A percentile compares a stretch with the other conserved stretches of the same genome.
These are phyloP conservation scores for Termitomyces heimii DNA, from an alignment of 768 basidiomycete species.

Conservation along the genomic window DNA sequence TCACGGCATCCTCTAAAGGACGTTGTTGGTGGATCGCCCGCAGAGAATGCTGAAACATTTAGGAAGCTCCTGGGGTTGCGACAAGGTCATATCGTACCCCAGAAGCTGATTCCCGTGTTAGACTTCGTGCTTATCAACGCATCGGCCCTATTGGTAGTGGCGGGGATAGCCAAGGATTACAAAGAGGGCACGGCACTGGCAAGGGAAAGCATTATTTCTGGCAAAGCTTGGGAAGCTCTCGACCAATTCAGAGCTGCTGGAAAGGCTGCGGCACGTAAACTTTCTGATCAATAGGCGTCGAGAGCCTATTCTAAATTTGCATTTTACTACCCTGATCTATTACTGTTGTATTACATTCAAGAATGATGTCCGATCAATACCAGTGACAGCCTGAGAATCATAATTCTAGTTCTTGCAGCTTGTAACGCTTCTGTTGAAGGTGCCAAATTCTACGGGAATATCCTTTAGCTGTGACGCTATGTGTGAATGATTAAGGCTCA, in stretches of 20 bases:
- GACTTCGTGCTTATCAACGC: slow-evolving; percentile 92
- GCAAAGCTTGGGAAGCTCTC: slow-evolving; percentile 54
- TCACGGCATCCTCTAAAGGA: slow-evolving; percentile 56
- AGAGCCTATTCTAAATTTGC: neutral
- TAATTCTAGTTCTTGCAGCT: neutral
- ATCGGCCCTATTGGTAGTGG: slow-evolving; percentile 80
- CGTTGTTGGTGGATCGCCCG: slow-evolving; percentile 68
- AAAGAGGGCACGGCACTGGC: slow-evolving; percentile 69
- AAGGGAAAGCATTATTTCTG: slow-evolving; percentile 50
- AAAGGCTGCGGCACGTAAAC: slow-evolving; percentile 17
- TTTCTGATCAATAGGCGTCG: neutral
- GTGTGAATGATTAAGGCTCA: neutral
- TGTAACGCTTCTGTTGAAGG: slow-evolving; percentile 3
- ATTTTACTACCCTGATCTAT: neutral
- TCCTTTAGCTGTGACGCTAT: neutral
- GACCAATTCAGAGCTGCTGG: slow-evolving; percentile 44
- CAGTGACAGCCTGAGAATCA: neutral
- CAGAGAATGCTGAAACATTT: slow-evolving; percentile 78
- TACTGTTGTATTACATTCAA: neutral
- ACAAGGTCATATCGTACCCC: slow-evolving; percentile 48
- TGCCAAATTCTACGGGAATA: neutral
- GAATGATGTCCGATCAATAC: too few species aligned
- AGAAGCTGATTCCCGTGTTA: slow-evolving; percentile 52
- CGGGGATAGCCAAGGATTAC: slow-evolving; percentile 65
- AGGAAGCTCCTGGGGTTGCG: slow-evolving; percentile 45